Percentiles rank a stretch among this genome's conserved stretches.
Conservation (phyloP, 768 basidiomycete genomes). For the Tylopilus intermedius region DNA sequence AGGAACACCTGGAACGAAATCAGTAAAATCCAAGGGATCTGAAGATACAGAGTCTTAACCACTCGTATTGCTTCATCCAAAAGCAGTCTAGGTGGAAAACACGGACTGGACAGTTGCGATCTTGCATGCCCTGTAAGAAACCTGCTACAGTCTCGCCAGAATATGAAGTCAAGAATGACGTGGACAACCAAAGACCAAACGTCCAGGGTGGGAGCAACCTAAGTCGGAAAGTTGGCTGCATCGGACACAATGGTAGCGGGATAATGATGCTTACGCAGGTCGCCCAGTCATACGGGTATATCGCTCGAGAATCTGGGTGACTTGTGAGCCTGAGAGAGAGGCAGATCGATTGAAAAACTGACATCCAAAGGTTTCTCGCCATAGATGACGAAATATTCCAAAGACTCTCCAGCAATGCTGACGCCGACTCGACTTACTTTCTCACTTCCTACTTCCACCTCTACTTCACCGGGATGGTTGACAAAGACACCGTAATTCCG, state of each 20-base stretch:
- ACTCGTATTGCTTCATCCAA: too few species aligned
- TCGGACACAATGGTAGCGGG: neutral
- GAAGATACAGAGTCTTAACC: too few species aligned
- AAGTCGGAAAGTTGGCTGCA: slow-evolving; percentile 9
- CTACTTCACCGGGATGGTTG: slow-evolving; percentile 72
- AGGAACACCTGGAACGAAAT: too few species aligned
- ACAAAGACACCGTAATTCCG: slow-evolving; percentile 72
- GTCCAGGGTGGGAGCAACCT: slow-evolving; percentile 47
- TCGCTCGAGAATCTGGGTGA: slow-evolving; percentile 14
- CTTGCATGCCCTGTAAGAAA: too few species aligned
- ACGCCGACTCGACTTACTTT: slow-evolving; percentile 61
- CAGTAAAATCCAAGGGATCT: too few species aligned
- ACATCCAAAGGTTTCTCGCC: slow-evolving; percentile 59
- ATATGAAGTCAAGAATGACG: too few species aligned
- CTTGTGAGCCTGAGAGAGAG: neutral
- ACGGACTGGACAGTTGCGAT: too few species aligned
- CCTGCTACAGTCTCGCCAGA: too few species aligned
- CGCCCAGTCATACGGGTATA: slow-evolving; percentile 21
- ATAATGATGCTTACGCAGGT: slow-evolving; percentile 9
- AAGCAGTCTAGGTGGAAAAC: too few species aligned
- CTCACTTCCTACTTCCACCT: slow-evolving; percentile 67
- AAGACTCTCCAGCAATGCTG: slow-evolving; percentile 53
- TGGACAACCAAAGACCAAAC: too few species aligned
- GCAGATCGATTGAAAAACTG: neutral
- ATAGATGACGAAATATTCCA: slow-evolving; percentile 72